Evolutionary conservation across 129 eudicot genomes (phyloP).

Genomic region (Tanacetum coccineum): DNA sequence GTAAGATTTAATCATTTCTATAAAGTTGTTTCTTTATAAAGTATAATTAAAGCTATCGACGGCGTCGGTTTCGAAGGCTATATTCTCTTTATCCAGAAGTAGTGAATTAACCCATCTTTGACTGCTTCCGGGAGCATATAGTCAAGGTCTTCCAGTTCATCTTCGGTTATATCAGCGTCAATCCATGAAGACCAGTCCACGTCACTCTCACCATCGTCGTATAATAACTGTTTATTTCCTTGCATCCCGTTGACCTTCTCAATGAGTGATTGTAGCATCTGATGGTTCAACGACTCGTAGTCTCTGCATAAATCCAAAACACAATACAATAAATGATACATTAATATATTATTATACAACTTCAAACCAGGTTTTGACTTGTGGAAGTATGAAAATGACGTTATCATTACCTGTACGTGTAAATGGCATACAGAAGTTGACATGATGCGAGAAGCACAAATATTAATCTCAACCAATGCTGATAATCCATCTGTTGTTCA

Average conservation of each 20-base stretch:
- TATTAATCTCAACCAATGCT: conserved; percentile 34
- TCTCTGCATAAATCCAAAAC: conserved; percentile 42
- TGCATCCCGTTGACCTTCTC: conserved; percentile 49
- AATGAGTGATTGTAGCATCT: conserved; percentile 43
- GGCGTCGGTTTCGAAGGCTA: conserved; percentile 47
- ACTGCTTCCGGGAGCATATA: conserved; percentile 38
- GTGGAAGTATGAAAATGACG: background rate
- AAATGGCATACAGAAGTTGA: conserved; percentile 56
- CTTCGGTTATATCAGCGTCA: conserved; percentile 58
- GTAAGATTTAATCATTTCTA: background rate
- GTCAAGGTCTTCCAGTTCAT: conserved; percentile 56
- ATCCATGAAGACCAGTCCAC: conserved; percentile 66
- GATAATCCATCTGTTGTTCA: conserved; percentile 46
- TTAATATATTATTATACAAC: background rate
- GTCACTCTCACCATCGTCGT: conserved; percentile 38
- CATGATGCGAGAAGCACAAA: conserved; percentile 35
- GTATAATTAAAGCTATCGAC: conserved; percentile 4
- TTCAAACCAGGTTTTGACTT: background rate
- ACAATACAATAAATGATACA: background rate
- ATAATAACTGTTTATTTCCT: conserved; percentile 22
- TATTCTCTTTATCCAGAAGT: conserved; percentile 33
- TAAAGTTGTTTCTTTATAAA: background rate
- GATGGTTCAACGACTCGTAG: conserved; percentile 57
- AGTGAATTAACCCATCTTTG: conserved; percentile 31
- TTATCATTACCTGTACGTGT: conserved; percentile 51